These are phyloP conservation scores for Kluyveromyces aestuarii DNA, from an alignment of 805 yeast genomes.

Conservation along the genomic window DNA sequence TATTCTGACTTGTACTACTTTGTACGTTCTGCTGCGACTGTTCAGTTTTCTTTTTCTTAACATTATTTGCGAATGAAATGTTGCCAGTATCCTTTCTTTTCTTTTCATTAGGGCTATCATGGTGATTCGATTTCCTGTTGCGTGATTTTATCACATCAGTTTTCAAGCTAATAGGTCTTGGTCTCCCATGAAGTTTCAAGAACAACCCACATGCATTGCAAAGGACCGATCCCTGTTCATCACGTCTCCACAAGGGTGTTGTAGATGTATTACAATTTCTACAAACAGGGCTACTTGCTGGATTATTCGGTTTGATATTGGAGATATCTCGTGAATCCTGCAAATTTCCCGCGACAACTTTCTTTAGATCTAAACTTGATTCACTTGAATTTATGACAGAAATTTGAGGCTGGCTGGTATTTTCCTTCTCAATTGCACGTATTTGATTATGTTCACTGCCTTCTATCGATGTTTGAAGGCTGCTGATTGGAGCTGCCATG, in stretches of 20 bases:
- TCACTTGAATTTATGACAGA: neutral
- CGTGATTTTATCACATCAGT: conserved; percentile 90
- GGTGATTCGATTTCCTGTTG: conserved; percentile 51
- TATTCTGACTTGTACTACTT: neutral
- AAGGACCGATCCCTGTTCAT: conserved; percentile 80
- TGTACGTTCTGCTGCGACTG: neutral
- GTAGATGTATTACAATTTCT: conserved; percentile 88
- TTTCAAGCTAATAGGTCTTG: conserved; percentile 84
- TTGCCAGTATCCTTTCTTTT: conserved; percentile 9
- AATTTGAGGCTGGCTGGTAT: neutral
- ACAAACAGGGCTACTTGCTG: conserved; percentile 50
- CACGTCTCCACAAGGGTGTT: conserved; percentile 93
- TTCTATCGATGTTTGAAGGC: neutral
- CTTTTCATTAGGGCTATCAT: conserved; percentile 10
- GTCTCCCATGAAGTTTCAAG: conserved; percentile 82
- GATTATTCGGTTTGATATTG: conserved; percentile 1
- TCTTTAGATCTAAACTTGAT: neutral
- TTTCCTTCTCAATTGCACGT: neutral
- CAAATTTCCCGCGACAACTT: neutral
- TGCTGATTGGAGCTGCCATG: neutral
- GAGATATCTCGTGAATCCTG: neutral
- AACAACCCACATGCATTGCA: conserved; percentile 94
- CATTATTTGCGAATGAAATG: neutral
- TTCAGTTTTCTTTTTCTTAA: conserved; percentile 1
- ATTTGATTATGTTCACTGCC: neutral